These are phyloP conservation scores for Aspergillus baeticus DNA, from an alignment of 495 filamentous ascomycete genomes.

Conservation along the genomic window DNA sequence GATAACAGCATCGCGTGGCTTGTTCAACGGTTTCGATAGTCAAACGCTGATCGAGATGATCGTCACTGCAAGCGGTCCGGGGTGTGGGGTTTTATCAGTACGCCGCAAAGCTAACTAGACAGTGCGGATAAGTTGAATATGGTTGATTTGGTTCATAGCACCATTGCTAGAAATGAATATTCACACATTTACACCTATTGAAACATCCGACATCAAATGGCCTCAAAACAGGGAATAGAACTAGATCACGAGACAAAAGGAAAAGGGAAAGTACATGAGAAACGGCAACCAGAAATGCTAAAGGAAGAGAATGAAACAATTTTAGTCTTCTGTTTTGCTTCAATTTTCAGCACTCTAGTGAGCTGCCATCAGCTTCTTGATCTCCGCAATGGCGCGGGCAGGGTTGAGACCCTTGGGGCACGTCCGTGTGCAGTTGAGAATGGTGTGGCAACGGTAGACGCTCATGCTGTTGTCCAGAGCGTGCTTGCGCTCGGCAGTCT, in stretches of 20 bases:
- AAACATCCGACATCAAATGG: constrained; percentile 41
- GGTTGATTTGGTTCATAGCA: not conserved
- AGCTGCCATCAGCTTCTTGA: constrained; percentile 91
- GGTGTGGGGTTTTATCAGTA: too few relatives aligned
- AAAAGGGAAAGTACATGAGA: not conserved
- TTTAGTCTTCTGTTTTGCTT: constrained; percentile 33
- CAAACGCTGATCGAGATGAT: not conserved
- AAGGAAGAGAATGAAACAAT: constrained; percentile 30
- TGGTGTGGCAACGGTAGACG: constrained; percentile 97
- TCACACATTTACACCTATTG: constrained; percentile 50
- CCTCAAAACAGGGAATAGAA: constrained; percentile 30
- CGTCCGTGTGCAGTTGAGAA: constrained; percentile 94
- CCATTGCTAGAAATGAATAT: constrained; percentile 30
- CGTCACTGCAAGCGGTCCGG: not conserved
- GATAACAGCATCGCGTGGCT: not conserved
- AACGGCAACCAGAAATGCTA: constrained; percentile 24
- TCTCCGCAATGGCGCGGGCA: constrained; percentile 89
- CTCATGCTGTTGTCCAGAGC: constrained; percentile 97
- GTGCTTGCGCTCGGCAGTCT: constrained; percentile 78
- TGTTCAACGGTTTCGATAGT: not conserved
- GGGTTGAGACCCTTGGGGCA: constrained; percentile 99
- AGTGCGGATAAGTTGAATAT: not conserved
- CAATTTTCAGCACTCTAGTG: constrained; percentile 21
- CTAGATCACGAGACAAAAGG: constrained; percentile 10
- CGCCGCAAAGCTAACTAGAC: too few relatives aligned